Evolutionary conservation across 352 stramenopile genomes (phyloP).

Genomic region (Thalassiosira pacifica): DNA sequence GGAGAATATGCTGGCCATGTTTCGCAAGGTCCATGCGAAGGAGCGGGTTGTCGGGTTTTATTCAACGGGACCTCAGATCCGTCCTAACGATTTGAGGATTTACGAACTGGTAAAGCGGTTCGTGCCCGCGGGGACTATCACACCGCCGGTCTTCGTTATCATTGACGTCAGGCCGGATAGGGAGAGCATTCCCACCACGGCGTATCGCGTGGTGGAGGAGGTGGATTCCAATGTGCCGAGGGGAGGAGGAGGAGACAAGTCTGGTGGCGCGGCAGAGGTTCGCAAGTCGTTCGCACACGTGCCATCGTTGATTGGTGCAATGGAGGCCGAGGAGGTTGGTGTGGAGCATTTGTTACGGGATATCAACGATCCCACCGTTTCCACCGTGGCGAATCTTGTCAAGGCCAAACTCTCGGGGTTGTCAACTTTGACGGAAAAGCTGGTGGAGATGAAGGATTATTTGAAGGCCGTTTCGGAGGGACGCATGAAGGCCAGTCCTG

Average conservation of each 20-base stretch:
- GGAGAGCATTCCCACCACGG: slow-evolving; percentile 93
- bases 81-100: slow-evolving; percentile 88
- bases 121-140: slow-evolving; percentile 81
- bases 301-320: slow-evolving; percentile 94
- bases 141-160: slow-evolving; percentile 97
- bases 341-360: slow-evolving; percentile 99
- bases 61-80: slow-evolving; percentile 94
- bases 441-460: slow-evolving; percentile 99
- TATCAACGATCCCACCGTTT: slow-evolving; percentile 99
- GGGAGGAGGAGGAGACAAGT: slow-evolving; percentile 23
- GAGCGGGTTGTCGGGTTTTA: slow-evolving; percentile 99
- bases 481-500: slow-evolving; percentile 85
- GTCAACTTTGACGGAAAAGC: slow-evolving; percentile 91
- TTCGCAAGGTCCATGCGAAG: slow-evolving; percentile 91
- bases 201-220: slow-evolving; percentile 97
- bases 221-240: slow-evolving; percentile 88
- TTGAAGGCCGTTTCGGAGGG: slow-evolving; percentile 92
- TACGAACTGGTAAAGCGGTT: slow-evolving; percentile 95
- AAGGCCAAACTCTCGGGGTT: slow-evolving; percentile 98
- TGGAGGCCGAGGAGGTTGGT: slow-evolving; percentile 92
- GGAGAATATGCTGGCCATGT: slow-evolving; percentile 94
- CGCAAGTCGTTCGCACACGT: slow-evolving; percentile 98
- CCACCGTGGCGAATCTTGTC: slow-evolving; percentile 96
- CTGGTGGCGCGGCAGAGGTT: slow-evolving; percentile 90
- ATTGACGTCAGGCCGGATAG: slow-evolving; percentile 97